These are phyloP conservation scores for Globisporangium lucens DNA, from an alignment of 352 stramenopile genomes.

Conservation along the genomic window DNA sequence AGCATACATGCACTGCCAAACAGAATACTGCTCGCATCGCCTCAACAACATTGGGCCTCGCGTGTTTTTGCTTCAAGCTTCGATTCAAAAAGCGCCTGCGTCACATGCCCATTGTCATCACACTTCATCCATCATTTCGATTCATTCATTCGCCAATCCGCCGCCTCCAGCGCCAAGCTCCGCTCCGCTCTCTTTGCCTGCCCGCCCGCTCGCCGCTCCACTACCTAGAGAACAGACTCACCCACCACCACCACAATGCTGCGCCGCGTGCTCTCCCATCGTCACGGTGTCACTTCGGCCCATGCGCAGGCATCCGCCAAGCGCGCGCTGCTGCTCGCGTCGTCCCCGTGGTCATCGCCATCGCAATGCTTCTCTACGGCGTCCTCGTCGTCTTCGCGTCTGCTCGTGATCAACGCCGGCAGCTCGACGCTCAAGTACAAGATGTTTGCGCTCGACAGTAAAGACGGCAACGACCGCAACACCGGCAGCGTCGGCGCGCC, in stretches of 20 bases:
- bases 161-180: neutral
- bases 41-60: neutral
- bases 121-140: neutral
- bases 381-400: conserved; percentile 20
- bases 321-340: conserved; percentile 15
- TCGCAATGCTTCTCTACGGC: conserved; percentile 10
- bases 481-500: conserved; percentile 36
- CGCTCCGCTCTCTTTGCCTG: neutral
- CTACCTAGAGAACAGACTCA: too few species aligned
- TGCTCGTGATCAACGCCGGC: conserved; percentile 78
- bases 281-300: neutral
- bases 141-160: neutral
- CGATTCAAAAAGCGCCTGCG: too few species aligned
- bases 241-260: neutral
- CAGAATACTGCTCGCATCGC: neutral
- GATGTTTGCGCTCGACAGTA: conserved; percentile 50
- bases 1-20: neutral
- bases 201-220: neutral
- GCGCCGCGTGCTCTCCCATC: conserved; percentile 1
- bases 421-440: conserved; percentile 88
- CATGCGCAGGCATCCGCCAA: neutral
- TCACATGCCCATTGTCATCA: neutral
- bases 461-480: conserved; percentile 18
- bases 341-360: neutral
- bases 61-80: neutral